Base-by-base conservation (phyloP, 2,329 filamentous ascomycete genomes). In the Penicillium psychrosexuale region DNA sequence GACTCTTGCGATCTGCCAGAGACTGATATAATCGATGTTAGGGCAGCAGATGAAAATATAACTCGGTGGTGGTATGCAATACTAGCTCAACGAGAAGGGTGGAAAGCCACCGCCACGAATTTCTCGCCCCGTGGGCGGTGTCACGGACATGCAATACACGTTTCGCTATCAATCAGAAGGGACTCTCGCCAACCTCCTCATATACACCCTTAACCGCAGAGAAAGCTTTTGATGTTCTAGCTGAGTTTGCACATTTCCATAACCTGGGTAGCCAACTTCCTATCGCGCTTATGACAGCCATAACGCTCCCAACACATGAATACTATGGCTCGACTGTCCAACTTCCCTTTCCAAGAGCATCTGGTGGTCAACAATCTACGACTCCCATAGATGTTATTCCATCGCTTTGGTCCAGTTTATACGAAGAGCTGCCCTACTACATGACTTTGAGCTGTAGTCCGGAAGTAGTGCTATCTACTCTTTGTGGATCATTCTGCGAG, bases 51-150 rank as follows among this genome's bases (percentile, higher is more conserved):
- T 34, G 57, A 56, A 7, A 27, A 49, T n/a, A 33, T 47, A 5
- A 37, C 43, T 39, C 44, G 52, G 11, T 63, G 62, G 60, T 64
- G 59, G 62, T 59, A 55, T 9, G 48, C 59, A 15, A 52, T 61
- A 44, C 58, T 64, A 1, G 60, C 57, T 24, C 55, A 28, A 38
- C 7, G 24, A 11, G 33, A 56, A 55, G 61, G 60, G 3, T 61
- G 55, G 62, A 53, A 47, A 47, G 59, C 48, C 8, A 11, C 33
- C 1, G n/a, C 3, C 3, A 2, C 4, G 42, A 55, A n/a, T 61
- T 47, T 34, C 3, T 61, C 19, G 33, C 59, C 0, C 61, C 62
- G 1, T 64, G 59, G 56, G 36, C 59, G 15, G 34, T 63, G 7
- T 42, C 11, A 3, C 52, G 48, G 12, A 44, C 31, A 0, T 61